phyloP scores from a whole-genome alignment of 2,329 filamentous ascomycete genomes.

The Phoma sp. region DNA sequence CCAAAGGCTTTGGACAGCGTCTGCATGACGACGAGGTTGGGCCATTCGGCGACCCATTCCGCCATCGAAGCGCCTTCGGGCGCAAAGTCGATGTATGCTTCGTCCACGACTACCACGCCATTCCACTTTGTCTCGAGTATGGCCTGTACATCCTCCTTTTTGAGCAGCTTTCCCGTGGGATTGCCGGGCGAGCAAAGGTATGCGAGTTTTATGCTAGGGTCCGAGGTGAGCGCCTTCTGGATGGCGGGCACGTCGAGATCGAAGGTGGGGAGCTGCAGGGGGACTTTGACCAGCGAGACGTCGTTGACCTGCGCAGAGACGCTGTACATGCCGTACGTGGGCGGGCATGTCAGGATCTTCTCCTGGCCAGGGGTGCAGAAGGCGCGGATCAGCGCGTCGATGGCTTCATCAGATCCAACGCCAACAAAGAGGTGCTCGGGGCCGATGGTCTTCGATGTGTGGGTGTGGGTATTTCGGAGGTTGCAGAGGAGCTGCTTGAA shows the following conservation, averaged over 20 bases:
- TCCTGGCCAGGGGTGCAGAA: conserved; percentile 90
- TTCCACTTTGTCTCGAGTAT: conserved; percentile 90
- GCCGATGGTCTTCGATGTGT: conserved; percentile 74
- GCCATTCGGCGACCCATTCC: conserved; percentile 90
- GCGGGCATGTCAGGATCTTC: conserved; percentile 91
- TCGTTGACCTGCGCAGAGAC: conserved; percentile 97
- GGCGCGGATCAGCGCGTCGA: conserved; percentile 89
- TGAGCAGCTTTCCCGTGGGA: conserved; percentile 81
- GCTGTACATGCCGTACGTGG: conserved; percentile 98
- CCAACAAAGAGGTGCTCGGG: conserved; percentile 92
- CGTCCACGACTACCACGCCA: conserved; percentile 89
- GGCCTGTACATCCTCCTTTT: conserved; percentile 73
- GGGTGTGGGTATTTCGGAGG: conserved; percentile 82
- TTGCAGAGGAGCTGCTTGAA: conserved; percentile 87
- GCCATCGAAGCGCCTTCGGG: conserved; percentile 80
- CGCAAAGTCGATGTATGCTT: conserved; percentile 96
- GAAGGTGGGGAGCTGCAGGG: conserved; percentile 77
- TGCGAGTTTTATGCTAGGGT: conserved; percentile 77
- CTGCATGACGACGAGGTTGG: conserved; percentile 97
- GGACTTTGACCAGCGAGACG: conserved; percentile 83
- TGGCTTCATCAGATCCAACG: conserved; percentile 95
- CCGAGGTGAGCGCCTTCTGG: conserved; percentile 66
- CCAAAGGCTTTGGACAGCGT: conserved; percentile 98
- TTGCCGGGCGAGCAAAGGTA: conserved; percentile 97
- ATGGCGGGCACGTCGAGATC: conserved; percentile 73